phyloP scores from a whole-genome alignment of 2,329 filamentous ascomycete genomes.

The Penicillium brevicompactum region DNA sequence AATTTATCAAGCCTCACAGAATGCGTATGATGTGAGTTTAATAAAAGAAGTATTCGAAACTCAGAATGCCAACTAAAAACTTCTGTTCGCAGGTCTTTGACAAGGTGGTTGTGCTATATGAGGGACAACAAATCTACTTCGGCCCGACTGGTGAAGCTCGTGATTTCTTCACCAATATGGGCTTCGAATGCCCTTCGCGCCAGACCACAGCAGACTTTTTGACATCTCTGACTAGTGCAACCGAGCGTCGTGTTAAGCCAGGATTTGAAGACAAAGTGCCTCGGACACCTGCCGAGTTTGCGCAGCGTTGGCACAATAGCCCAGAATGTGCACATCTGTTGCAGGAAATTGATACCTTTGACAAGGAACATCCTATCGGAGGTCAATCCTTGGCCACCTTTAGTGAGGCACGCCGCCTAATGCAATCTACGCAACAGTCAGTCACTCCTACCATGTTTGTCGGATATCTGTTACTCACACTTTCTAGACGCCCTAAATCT shows the following conservation, averaged over 20 bases:
- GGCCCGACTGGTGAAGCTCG: conserved; percentile 62
- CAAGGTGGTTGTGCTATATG: conserved; percentile 68
- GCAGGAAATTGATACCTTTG: conserved; percentile 42
- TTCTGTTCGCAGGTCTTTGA: conserved; percentile 55
- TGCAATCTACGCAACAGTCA: conserved; percentile 6
- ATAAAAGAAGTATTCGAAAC: too few species aligned
- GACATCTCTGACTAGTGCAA: conserved; percentile 65
- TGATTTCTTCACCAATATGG: conserved; percentile 65
- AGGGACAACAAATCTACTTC: conserved; percentile 73
- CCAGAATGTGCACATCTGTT: conserved; percentile 42
- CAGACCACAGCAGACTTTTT: conserved; percentile 70
- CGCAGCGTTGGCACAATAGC: conserved; percentile 54
- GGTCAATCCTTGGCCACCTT: conserved; percentile 36
- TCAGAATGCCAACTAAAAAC: background rate
- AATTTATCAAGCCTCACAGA: conserved; percentile 50
- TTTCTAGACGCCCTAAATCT: conserved; percentile 52
- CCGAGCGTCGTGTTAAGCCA: conserved; percentile 55
- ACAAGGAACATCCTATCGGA: conserved; percentile 39
- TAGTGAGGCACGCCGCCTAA: conserved; percentile 31
- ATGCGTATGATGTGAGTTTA: conserved; percentile 31
- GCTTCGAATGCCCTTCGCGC: conserved; percentile 53
- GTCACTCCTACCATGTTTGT: too few species aligned
- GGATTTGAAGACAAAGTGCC: conserved; percentile 66
- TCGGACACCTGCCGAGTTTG: conserved; percentile 69
- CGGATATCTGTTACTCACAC: background rate